Conservation (phyloP, 2,329 filamentous ascomycete genomes). For the Cladosporium oxysporum region DNA sequence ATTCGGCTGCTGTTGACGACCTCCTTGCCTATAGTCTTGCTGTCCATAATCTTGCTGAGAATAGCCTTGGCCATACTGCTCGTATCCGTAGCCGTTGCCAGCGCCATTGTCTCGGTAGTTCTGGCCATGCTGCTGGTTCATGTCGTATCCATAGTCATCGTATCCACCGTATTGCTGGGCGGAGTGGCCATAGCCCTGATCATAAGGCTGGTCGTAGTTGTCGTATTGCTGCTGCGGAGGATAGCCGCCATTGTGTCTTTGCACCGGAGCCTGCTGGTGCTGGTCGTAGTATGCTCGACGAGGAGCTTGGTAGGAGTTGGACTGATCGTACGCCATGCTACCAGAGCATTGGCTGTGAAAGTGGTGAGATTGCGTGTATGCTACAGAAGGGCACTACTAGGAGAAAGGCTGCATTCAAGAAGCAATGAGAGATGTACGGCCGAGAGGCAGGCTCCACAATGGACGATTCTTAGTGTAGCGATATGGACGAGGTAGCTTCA, state of each 20-base stretch:
- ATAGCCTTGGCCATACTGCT: conserved; percentile 20
- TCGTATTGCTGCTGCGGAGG: conserved; percentile 24
- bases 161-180: conserved; percentile 13
- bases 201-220: conserved; percentile 23
- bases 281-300: conserved; percentile 24
- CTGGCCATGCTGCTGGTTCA: conserved; percentile 13
- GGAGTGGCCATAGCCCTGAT: conserved; percentile 23
- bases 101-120: background rate
- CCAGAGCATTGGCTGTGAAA: conserved; percentile 2
- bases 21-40: conserved; percentile 19
- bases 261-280: conserved; percentile 17
- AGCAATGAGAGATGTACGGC: background rate
- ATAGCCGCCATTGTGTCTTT: conserved; percentile 24
- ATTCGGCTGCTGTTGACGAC: background rate
- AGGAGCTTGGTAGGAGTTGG: conserved; percentile 28
- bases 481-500: background rate
- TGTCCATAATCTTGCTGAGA: conserved; percentile 15
- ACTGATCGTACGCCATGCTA: conserved; percentile 31
- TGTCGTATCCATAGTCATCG: background rate
- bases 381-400: background rate
- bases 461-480: background rate
- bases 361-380: background rate
- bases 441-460: background rate
- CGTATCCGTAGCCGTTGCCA: conserved; percentile 10
- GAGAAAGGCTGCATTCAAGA: conserved; percentile 2